These are phyloP conservation scores for Kazachstania africana DNA, from an alignment of 805 yeast genomes.

Conservation along the genomic window DNA sequence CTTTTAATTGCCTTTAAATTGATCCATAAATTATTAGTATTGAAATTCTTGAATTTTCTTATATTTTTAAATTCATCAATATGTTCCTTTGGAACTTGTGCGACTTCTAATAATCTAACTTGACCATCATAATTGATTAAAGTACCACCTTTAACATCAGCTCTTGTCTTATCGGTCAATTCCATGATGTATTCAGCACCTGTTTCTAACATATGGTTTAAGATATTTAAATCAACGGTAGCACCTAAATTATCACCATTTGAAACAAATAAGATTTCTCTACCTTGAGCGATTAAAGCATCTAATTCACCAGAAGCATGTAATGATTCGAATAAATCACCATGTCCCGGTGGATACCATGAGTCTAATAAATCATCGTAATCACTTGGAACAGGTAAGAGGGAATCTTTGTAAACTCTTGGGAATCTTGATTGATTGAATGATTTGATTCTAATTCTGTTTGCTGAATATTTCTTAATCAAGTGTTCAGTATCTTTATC, in stretches of 20 bases:
- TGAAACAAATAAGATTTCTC: slow-evolving; percentile 89
- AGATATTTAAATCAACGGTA: slow-evolving; percentile 83
- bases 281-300: slow-evolving; percentile 79
- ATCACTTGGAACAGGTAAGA: slow-evolving; percentile 82
- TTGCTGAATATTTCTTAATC: slow-evolving; percentile 93
- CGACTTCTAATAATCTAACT: slow-evolving; percentile 84
- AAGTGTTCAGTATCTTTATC: slow-evolving; percentile 85
- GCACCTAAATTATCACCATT: slow-evolving; percentile 99
- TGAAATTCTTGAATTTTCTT: slow-evolving; percentile 95
- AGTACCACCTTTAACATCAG: slow-evolving; percentile 99
- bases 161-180: slow-evolving; percentile 95
- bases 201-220: slow-evolving; percentile 86
- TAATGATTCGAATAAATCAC: slow-evolving; percentile 88
- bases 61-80: slow-evolving; percentile 96
- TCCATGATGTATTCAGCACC: slow-evolving; percentile 96
- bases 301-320: slow-evolving; percentile 88
- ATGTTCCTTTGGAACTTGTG: slow-evolving; percentile 95
- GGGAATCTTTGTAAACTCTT: slow-evolving; percentile 88
- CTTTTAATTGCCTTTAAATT: slow-evolving; percentile 89
- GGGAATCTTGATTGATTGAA: slow-evolving; percentile 98
- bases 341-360: slow-evolving; percentile 99
- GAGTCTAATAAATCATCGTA: slow-evolving; percentile 63
- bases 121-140: slow-evolving; percentile 91
- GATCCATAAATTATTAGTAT: slow-evolving; percentile 97
- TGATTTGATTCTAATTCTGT: slow-evolving; percentile 86